Evolutionary conservation across 495 filamentous ascomycete species (phyloP), one percentile per base, ranked within the genome.

Genomic region (Aspergillus egyptiacus): DNA sequence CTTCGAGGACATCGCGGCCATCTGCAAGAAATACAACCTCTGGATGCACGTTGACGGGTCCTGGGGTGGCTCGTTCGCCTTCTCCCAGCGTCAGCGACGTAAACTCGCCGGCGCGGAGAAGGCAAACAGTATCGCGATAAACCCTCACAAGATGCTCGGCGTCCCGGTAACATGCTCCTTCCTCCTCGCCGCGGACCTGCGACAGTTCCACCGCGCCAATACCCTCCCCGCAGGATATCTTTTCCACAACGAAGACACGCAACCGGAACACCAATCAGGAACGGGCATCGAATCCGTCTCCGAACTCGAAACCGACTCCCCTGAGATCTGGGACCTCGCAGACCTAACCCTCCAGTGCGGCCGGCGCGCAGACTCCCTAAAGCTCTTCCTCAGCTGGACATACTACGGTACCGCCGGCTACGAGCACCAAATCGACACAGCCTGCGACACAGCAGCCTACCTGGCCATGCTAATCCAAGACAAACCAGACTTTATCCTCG

Each of bases 121-220:
- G 13, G 93, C 89, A 7, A 74, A 95, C 68, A 87, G 80, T 28
- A 73, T 96, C 23, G 84, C 87, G 7, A 77, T 95, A 32, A 95
- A 94, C 64, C 91, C 93, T 51, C 91, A 98, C 67, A 96, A 96
- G 67, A 98, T 96, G 93, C 76, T 98, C 56, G 87, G 86, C 32
- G 87, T 87, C 7, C 91, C 91, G 0, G 65, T 93, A 28, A 94
- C 91, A 2, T 98, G 91, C 67, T 90, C 86, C 6, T 95, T 95
- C 71, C 77, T 98, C 7, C 76, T 98, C 9, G 85, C 81, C 0
- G 67, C 73, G 6, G 91, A 96, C 63, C 62, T 90, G 55, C 68
- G 77, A 25, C 68, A 83, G 25, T 94, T 96, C 59, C 84, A 89
- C 61, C 69, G 65, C 6, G 88, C 89, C 2, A 95, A 91, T 61